Evolutionary conservation across 768 basidiomycete genomes (phyloP).

Genomic region (Coprinopsis cinerea): DNA sequence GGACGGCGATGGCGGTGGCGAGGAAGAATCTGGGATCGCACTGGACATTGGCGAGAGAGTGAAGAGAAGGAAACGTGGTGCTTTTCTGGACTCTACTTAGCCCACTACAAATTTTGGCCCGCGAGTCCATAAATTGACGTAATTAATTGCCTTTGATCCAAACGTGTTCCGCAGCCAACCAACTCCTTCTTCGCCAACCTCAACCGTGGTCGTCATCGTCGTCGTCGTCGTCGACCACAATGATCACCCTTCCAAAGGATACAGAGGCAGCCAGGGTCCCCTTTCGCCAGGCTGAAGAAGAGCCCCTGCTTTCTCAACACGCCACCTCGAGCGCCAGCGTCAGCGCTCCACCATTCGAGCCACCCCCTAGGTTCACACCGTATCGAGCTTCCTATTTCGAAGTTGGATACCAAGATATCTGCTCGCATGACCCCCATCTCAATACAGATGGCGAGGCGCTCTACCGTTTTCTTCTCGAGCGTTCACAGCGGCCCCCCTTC

Average conservation of each 20-base stretch:
- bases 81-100: too few species aligned
- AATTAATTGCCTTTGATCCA: too few species aligned
- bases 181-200: too few species aligned
- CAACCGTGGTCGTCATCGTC: not conserved
- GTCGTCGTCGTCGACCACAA: not conserved
- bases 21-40: not conserved
- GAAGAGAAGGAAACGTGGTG: not conserved
- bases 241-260: conserved; percentile 11
- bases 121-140: too few species aligned
- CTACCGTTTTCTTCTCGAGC: conserved; percentile 65
- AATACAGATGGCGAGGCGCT: conserved; percentile 66
- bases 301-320: not conserved
- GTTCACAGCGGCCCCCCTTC: conserved; percentile 39
- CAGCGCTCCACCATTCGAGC: conserved; percentile 32
- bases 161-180: not conserved
- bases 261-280: conserved; percentile 1
- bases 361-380: conserved; percentile 56
- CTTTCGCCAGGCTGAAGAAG: not conserved
- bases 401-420: conserved; percentile 39
- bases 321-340: conserved; percentile 11
- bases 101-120: too few species aligned
- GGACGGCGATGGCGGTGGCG: not conserved
- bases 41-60: not conserved
- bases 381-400: conserved; percentile 61
- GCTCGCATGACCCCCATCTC: conserved; percentile 67